Evolutionary conservation across 768 basidiomycete species (phyloP), one percentile per base, ranked within the genome.

Genomic region (Lactarius sanguifluus): DNA sequence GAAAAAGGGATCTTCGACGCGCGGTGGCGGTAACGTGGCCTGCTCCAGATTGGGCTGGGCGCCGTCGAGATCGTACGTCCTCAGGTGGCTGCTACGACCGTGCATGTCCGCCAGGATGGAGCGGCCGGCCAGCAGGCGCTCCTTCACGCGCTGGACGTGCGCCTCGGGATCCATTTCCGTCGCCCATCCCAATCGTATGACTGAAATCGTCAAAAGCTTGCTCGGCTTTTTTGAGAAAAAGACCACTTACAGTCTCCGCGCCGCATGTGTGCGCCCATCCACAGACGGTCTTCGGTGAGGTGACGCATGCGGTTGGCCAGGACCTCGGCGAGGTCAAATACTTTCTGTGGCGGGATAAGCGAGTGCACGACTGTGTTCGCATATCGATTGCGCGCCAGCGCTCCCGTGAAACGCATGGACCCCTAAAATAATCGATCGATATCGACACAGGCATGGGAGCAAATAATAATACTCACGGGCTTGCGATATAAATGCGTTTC

Each of bases 191-290:
- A 74, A 66, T 23, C 74, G 73, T 41, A 78, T 71, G 30, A 77
- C 77, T 74, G 64, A 36, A 61, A 16, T 18, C 16, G 6, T 30
- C 30, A 32, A 41, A 41, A 59, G 6, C n/a, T 67, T 67, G 34
- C n/a, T 69, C 12, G 28, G 43, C 5, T 20, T 30, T 30, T 32
- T 30, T 13, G 28, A 15, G 52, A 20, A 36, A 20, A 57, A 23
- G 52, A 58, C 10, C 7, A 69, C 77, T 74, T 58, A 80, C 79
- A 80, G 55, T 80, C 79, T 56, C 79, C 79, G 30, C 79, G 77
- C 23, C 79, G 79, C 80, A 81, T 81, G 55, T 80, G 79, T 8
- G 76, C 78, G 15, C 73, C 76, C 77, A 80, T 77, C 80, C 79
- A 80, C 70, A 76, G 72, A 7, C 78, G 73, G 18, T 77, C 79